A percentile compares a stretch with the other conserved stretches of the same genome.
Evolutionary conservation across 495 filamentous ascomycete genomes (phyloP).

Genomic region (Baudoinia panamericana): DNA sequence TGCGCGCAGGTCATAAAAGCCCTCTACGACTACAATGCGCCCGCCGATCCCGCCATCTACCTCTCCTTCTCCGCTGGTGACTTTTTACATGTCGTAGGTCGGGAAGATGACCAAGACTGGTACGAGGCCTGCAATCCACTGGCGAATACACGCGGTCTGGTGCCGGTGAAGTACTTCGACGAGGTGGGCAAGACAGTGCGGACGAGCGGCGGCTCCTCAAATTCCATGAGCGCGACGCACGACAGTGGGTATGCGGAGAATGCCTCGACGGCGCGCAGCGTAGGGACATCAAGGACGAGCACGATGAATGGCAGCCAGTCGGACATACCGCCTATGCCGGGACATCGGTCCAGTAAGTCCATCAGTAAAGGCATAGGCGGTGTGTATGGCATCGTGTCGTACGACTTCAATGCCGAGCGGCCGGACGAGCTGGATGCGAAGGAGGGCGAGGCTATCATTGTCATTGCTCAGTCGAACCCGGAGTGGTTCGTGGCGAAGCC

Average conservation of each 20-base stretch:
- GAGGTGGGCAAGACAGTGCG: conserved; percentile 78
- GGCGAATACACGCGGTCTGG: conserved; percentile 75
- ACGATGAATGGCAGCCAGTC: conserved; percentile 20
- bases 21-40: conserved; percentile 74
- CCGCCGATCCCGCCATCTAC: conserved; percentile 45
- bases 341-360: conserved; percentile 38
- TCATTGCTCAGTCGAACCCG: conserved; percentile 97
- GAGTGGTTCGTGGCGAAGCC: conserved; percentile 99
- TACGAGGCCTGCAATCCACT: conserved; percentile 98
- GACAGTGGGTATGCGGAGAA: conserved; percentile 75
- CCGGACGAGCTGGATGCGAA: conserved; percentile 93
- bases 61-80: conserved; percentile 86
- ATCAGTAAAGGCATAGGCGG: conserved; percentile 54
- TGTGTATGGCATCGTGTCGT: conserved; percentile 91
- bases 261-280: conserved; percentile 15
- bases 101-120: conserved; percentile 90
- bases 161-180: conserved; percentile 89
- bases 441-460: conserved; percentile 89
- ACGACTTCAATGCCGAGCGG: conserved; percentile 90
- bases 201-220: conserved; percentile 68
- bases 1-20: conserved; percentile 77
- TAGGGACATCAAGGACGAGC: conserved; percentile 10
- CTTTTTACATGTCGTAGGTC: conserved; percentile 96
- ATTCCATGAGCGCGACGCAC: conserved; percentile 48
- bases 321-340: conserved; percentile 28